Evolutionary conservation across 2,329 filamentous ascomycete genomes (phyloP).

Genomic region (Orbilia oligospora): DNA sequence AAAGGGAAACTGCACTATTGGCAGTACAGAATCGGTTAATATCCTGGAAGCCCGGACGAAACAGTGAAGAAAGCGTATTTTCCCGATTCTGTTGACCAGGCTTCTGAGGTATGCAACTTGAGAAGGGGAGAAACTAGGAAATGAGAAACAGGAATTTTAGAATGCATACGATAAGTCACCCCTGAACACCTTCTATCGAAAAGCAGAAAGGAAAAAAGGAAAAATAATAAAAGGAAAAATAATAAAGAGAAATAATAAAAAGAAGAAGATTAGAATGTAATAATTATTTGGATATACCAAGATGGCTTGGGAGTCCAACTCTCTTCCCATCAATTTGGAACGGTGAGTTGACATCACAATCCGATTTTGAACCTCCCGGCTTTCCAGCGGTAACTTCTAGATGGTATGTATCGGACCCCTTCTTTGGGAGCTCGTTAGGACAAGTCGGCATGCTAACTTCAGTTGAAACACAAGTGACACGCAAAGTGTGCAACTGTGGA

Average conservation of each 20-base stretch:
- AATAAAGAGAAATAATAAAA: neutral
- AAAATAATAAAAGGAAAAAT: neutral
- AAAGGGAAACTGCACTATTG: neutral
- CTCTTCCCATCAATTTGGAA: constrained; percentile 38
- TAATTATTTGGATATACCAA: constrained; percentile 24
- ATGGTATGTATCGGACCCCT: constrained; percentile 44
- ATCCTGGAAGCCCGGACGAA: too few species aligned
- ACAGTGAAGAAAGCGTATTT: neutral
- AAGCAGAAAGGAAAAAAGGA: neutral
- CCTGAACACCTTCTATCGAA: neutral
- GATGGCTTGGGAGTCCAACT: constrained; percentile 23
- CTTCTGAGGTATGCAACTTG: neutral
- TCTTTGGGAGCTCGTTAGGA: constrained; percentile 33
- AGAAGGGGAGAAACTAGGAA: neutral
- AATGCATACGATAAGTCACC: neutral
- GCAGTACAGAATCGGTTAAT: neutral
- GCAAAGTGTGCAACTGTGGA: constrained; percentile 37
- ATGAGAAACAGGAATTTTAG: neutral
- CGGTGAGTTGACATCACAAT: constrained; percentile 38
- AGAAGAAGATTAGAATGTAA: neutral
- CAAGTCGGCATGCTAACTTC: constrained; percentile 42
- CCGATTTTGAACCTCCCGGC: constrained; percentile 32
- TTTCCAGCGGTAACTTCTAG: constrained; percentile 45
- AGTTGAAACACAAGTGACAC: constrained; percentile 48
- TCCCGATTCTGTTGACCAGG: neutral